These are phyloP conservation scores for Ambispora gerdemannii DNA, from an alignment of 192 early-diverging fungal species.

Conservation along the genomic window DNA sequence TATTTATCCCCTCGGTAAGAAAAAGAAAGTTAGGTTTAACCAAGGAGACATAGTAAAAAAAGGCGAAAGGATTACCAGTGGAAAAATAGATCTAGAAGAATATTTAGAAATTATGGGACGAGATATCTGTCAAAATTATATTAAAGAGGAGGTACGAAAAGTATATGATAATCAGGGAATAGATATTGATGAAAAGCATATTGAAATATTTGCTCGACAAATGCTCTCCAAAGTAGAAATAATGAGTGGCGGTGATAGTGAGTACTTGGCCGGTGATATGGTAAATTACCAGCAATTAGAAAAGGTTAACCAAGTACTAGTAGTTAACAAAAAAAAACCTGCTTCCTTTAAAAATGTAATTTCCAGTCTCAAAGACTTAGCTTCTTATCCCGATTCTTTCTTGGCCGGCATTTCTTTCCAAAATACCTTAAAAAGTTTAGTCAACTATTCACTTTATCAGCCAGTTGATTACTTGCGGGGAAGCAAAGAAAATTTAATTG, in stretches of 20 bases:
- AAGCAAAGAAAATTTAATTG: conserved; percentile 26
- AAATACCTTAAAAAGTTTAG: conserved; percentile 24
- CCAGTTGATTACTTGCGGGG: conserved; percentile 14
- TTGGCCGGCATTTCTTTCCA: conserved; percentile 20
- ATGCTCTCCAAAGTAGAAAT: conserved; percentile 16
- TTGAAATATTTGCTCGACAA: conserved; percentile 25
- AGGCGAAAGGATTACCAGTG: not conserved
- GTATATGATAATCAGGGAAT: conserved; percentile 14
- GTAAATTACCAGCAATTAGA: not conserved
- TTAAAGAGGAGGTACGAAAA: not conserved
- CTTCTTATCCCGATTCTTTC: conserved; percentile 2
- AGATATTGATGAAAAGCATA: conserved; percentile 14
- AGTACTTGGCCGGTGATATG: conserved; percentile 10
- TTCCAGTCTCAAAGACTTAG: conserved; percentile 20
- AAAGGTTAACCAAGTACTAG: conserved; percentile 6
- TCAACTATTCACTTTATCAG: conserved; percentile 7
- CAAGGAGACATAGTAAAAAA: not conserved
- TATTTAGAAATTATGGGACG: conserved; percentile 20
- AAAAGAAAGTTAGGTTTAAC: not conserved
- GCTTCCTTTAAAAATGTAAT: conserved; percentile 11
- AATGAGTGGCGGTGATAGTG: not conserved
- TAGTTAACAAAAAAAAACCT: not conserved
- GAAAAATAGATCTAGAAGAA: conserved; percentile 21
- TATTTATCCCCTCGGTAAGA: not conserved
- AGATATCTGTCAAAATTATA: not conserved